Percentiles rank a stretch among this genome's conserved stretches.
Conservation (phyloP, 768 basidiomycete genomes). For the Strobilomyces dryophilus region DNA sequence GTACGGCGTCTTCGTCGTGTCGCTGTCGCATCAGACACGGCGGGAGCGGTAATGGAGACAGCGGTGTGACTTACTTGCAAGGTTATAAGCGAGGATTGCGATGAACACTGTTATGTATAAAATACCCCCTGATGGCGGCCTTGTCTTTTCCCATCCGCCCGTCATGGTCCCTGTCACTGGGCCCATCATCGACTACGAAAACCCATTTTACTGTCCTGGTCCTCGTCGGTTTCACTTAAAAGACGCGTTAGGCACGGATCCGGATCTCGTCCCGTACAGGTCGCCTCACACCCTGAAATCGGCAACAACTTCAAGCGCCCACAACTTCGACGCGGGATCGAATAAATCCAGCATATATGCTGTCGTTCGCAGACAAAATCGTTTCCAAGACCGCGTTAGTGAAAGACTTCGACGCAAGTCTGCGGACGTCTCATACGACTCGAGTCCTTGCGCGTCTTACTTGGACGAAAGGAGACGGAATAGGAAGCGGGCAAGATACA, state of each 20-base stretch:
- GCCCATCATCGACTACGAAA: constrained; percentile 47
- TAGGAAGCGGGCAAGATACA: neutral
- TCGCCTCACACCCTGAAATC: constrained; percentile 7
- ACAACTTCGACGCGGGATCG: neutral
- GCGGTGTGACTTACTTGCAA: no score
- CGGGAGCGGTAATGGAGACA: no score
- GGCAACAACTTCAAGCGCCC: neutral
- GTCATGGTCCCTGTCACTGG: neutral
- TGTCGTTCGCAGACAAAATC: neutral
- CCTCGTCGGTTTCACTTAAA: constrained; percentile 16
- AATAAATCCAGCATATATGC: neutral
- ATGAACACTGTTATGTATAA: no score
- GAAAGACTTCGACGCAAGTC: neutral
- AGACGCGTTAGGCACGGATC: neutral
- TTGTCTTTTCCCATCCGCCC: neutral
- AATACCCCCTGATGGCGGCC: no score
- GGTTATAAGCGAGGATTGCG: no score
- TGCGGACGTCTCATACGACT: neutral
- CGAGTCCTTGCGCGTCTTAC: neutral
- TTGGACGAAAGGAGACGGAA: neutral
- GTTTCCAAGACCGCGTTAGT: constrained; percentile 4
- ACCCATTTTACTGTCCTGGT: constrained; percentile 56
- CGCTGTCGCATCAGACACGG: no score
- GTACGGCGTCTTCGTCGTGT: no score
- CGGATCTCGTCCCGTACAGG: neutral